These are phyloP conservation scores for Golubevia pallescens DNA, from an alignment of 1,284 basidiomycete genomes.

Conservation along the genomic window DNA sequence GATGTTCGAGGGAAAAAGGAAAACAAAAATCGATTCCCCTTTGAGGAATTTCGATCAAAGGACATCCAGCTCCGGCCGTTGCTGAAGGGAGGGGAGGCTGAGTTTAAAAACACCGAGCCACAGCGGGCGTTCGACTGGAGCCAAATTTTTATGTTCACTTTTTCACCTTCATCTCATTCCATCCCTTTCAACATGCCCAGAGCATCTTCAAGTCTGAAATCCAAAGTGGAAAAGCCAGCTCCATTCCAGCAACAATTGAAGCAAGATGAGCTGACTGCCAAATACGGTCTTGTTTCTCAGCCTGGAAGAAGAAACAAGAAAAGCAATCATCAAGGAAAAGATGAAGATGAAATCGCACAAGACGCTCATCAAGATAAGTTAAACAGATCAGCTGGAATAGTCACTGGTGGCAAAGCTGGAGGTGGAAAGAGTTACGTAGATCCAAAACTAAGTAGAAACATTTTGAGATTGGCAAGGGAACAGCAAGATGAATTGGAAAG, in stretches of 20 bases:
- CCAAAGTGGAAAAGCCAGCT: constrained; percentile 23
- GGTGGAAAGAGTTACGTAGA: constrained; percentile 50
- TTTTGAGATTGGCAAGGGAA: constrained; percentile 87
- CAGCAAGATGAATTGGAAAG: constrained; percentile 82
- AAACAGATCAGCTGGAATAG: constrained; percentile 13
- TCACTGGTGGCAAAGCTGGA: constrained; percentile 39
- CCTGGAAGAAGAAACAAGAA: constrained; percentile 31
- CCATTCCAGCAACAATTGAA: constrained; percentile 38
- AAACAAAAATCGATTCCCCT: no score
- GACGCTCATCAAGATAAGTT: not conserved
- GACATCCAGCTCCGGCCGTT: no score
- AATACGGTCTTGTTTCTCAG: constrained; percentile 35
- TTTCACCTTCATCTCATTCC: no score
- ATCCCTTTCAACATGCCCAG: constrained; percentile 40
- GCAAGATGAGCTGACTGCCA: constrained; percentile 32
- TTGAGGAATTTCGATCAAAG: no score
- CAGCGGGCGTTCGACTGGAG: no score
- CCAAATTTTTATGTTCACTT: not conserved
- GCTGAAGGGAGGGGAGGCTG: no score
- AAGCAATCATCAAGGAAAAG: constrained; percentile 13
- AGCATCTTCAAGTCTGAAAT: constrained; percentile 24
- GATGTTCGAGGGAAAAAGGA: no score
- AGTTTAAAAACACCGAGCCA: no score
- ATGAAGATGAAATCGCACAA: constrained; percentile 22
- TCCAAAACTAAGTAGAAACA: constrained; percentile 80